These are phyloP conservation scores for Chaetothyriales sp. DNA, from an alignment of 2,329 filamentous ascomycete species.

Conservation along the genomic window DNA sequence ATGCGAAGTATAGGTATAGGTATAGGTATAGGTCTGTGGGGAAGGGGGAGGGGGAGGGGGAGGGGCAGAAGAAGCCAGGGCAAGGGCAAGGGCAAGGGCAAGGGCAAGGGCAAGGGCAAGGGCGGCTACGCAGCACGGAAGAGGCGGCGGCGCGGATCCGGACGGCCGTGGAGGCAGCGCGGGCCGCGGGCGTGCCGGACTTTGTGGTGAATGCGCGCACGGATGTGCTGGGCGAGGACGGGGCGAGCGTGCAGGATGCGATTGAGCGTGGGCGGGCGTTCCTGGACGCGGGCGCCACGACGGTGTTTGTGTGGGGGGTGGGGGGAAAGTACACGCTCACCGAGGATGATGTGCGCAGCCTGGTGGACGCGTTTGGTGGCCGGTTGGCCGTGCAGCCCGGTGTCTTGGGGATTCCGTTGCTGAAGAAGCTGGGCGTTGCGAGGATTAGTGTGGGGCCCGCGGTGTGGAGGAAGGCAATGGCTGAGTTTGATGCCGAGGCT, in stretches of 20 bases:
- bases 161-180: slow-evolving; percentile 29
- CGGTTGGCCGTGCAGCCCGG: slow-evolving; percentile 33
- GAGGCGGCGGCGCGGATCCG: slow-evolving; percentile 36
- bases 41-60: too few species aligned
- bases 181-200: slow-evolving; percentile 35
- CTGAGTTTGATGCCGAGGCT: slow-evolving; percentile 21
- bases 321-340: slow-evolving; percentile 28
- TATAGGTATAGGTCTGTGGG: too few species aligned
- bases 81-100: too few species aligned
- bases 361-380: slow-evolving; percentile 37
- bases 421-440: slow-evolving; percentile 37
- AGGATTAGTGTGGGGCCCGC: slow-evolving; percentile 41
- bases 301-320: slow-evolving; percentile 47
- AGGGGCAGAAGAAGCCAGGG: too few species aligned
- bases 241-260: slow-evolving; percentile 33
- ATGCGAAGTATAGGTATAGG: slow-evolving; percentile 23
- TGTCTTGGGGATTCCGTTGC: slow-evolving; percentile 30
- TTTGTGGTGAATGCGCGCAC: slow-evolving; percentile 45
- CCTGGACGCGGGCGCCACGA: slow-evolving; percentile 42
- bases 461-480: slow-evolving; percentile 30
- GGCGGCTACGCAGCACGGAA: slow-evolving; percentile 2
- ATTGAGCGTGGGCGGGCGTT: slow-evolving; percentile 42
- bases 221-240: slow-evolving; percentile 34
- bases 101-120: too few species aligned
- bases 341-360: slow-evolving; percentile 31